These are phyloP conservation scores for Globisporangium emineosum DNA, from an alignment of 352 stramenopile species.

Conservation along the genomic window DNA sequence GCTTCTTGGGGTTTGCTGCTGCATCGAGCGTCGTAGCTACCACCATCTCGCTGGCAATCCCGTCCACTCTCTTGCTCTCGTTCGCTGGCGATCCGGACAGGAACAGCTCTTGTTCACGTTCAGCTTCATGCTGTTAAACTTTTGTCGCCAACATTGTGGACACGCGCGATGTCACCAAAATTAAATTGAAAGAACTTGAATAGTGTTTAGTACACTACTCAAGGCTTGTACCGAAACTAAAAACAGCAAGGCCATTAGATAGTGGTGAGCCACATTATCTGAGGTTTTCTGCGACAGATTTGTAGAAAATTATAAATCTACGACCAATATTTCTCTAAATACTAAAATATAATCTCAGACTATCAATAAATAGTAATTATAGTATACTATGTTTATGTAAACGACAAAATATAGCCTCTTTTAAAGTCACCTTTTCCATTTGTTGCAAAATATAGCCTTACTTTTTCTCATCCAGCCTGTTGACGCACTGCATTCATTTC, in stretches of 20 bases:
- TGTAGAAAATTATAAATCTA: background rate
- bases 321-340: background rate
- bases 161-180: background rate
- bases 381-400: too few species aligned
- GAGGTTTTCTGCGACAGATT: background rate
- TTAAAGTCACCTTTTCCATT: too few species aligned
- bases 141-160: too few species aligned
- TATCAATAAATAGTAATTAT: background rate
- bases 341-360: too few species aligned
- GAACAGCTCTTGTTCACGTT: background rate
- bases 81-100: background rate
- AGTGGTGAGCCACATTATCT: background rate
- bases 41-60: background rate
- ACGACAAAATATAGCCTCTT: too few species aligned
- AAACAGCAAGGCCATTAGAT: too few species aligned
- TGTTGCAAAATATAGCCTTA: too few species aligned
- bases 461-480: constrained; percentile 1
- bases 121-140: background rate
- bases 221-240: background rate
- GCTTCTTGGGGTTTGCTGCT: constrained; percentile 12
- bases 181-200: background rate
- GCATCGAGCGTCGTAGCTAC: background rate
- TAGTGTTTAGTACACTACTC: background rate
- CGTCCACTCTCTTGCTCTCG: too few species aligned
- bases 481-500: background rate